Evolutionary conservation across 2,329 filamentous ascomycete genomes (phyloP).

Genomic region (Thielaviopsis punctulata): DNA sequence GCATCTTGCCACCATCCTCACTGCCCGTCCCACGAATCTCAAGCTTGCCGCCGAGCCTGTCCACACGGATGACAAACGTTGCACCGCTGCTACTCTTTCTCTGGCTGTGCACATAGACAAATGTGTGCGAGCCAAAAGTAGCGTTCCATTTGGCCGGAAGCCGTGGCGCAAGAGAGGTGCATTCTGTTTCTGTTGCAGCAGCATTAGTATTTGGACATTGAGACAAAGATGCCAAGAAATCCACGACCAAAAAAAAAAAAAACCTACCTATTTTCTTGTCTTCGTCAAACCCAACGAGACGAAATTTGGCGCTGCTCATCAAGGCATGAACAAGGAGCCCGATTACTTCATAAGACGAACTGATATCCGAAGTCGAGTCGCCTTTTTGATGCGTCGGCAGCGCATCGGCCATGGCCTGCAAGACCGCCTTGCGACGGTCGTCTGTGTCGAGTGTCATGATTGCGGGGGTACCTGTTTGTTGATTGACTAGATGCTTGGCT

Average conservation of each 20-base stretch:
- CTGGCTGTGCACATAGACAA: conserved; percentile 74
- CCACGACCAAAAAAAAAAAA: not conserved
- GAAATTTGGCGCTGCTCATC: conserved; percentile 65
- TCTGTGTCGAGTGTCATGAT: conserved; percentile 18
- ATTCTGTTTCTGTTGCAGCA: conserved; percentile 30
- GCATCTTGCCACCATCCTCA: conserved; percentile 64
- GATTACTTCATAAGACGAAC: conserved; percentile 63
- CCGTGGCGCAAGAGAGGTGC: conserved; percentile 38
- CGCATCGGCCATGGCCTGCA: conserved; percentile 41
- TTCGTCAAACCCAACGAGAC: conserved; percentile 68
- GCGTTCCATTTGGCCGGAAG: conserved; percentile 71
- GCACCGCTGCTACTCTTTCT: too few relatives aligned
- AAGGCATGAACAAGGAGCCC: conserved; percentile 72
- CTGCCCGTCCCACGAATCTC: conserved; percentile 68
- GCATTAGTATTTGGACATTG: not conserved
- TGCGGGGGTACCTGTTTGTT: not conserved
- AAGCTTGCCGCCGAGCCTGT: conserved; percentile 66
- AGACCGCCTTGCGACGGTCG: conserved; percentile 27
- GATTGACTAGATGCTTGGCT: not conserved
- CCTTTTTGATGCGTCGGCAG: conserved; percentile 34
- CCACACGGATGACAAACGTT: conserved; percentile 67
- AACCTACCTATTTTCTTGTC: conserved; percentile 51
- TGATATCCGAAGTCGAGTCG: conserved; percentile 44
- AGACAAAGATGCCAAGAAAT: too few relatives aligned
- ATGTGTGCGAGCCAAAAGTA: conserved; percentile 52